phyloP scores from a whole-genome alignment of 352 stramenopile genomes.

The Pythium aphanidermatum region DNA sequence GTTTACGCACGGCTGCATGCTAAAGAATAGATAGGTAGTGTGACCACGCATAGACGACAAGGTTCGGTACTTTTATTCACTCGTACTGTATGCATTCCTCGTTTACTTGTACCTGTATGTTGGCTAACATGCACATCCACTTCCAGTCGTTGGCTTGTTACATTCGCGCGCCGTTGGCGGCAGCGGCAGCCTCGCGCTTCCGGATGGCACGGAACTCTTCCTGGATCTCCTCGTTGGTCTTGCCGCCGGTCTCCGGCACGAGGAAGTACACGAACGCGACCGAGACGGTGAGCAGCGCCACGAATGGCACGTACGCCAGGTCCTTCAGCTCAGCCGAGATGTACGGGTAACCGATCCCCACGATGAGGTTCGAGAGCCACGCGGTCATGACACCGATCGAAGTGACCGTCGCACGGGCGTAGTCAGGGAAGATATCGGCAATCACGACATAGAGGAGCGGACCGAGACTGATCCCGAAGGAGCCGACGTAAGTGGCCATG shows the following conservation, averaged over 20 bases:
- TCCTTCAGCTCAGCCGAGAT: conserved; percentile 24
- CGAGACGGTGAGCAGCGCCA: conserved; percentile 23
- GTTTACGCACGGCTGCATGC: no score
- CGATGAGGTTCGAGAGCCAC: conserved; percentile 39
- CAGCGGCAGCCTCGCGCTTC: conserved; percentile 8
- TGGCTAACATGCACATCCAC: no score
- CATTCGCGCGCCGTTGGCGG: not conserved
- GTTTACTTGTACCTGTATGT: no score
- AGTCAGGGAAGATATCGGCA: conserved; percentile 53
- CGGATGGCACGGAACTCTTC: conserved; percentile 12
- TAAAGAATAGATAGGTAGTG: no score
- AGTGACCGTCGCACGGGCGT: conserved; percentile 34
- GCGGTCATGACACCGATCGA: conserved; percentile 19
- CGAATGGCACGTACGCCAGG: conserved; percentile 34
- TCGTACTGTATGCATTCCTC: no score
- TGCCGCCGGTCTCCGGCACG: conserved; percentile 18
- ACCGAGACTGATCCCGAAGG: conserved; percentile 57
- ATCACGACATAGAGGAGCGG: conserved; percentile 58
- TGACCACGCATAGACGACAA: no score
- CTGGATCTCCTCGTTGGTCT: conserved; percentile 28
- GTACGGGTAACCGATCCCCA: conserved; percentile 38
- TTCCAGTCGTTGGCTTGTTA: not conserved
- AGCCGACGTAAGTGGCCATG: conserved; percentile 49
- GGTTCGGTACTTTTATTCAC: no score
- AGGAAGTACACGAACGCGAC: conserved; percentile 12